Conservation (phyloP, 495 filamentous ascomycete genomes). For the Penicillium verhagenii region DNA sequence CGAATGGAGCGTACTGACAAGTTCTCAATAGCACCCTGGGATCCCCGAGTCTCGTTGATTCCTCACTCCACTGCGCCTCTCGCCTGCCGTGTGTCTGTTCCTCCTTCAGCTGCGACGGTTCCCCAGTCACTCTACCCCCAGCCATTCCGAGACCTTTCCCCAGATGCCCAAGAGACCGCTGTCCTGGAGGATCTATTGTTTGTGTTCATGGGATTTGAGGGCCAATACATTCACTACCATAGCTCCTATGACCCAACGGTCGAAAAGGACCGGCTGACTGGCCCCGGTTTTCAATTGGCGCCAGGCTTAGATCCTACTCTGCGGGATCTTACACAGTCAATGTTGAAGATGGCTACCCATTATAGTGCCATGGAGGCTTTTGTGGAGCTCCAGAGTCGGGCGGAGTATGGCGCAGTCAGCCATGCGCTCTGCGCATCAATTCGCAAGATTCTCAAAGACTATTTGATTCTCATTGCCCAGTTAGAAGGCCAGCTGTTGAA, state of each 20-base stretch:
- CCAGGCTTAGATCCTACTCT: slow-evolving; percentile 87
- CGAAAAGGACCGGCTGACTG: slow-evolving; percentile 82
- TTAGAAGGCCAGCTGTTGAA: slow-evolving; percentile 88
- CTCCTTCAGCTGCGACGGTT: slow-evolving; percentile 70
- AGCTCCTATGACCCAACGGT: slow-evolving; percentile 75
- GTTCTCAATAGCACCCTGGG: slow-evolving; percentile 61
- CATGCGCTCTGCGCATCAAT: slow-evolving; percentile 94
- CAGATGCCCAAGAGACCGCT: slow-evolving; percentile 78
- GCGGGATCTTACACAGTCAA: slow-evolving; percentile 78
- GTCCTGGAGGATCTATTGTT: slow-evolving; percentile 90
- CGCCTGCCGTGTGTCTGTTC: slow-evolving; percentile 79
- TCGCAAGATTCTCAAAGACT: slow-evolving; percentile 86
- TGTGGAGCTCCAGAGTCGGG: slow-evolving; percentile 87
- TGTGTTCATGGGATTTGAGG: slow-evolving; percentile 98
- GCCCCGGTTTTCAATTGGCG: slow-evolving; percentile 75
- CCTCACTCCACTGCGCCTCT: slow-evolving; percentile 86
- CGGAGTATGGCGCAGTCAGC: slow-evolving; percentile 94
- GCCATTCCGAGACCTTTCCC: slow-evolving; percentile 67
- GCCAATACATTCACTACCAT: slow-evolving; percentile 88
- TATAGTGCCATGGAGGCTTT: slow-evolving; percentile 89
- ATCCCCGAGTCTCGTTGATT: slow-evolving; percentile 75
- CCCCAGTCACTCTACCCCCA: slow-evolving; percentile 71
- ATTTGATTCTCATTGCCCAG: slow-evolving; percentile 87
- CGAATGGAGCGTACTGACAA: neutral
- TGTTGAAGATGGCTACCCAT: slow-evolving; percentile 95